phyloP scores from a whole-genome alignment of 1,139 yeast genomes.

The Yamadazyma pseudoaaseri region DNA sequence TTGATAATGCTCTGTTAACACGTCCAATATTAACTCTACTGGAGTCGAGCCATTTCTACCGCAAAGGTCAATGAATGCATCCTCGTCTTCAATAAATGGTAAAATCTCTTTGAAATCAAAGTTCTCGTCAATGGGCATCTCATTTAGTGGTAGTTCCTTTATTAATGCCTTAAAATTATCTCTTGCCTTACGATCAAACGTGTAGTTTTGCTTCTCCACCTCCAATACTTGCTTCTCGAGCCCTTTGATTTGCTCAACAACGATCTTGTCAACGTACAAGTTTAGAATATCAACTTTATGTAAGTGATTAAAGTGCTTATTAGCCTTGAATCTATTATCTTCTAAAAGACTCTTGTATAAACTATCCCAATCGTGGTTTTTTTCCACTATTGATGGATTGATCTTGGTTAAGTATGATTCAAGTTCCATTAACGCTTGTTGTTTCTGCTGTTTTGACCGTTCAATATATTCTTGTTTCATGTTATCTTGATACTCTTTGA shows the following conservation, averaged over 20 bases:
- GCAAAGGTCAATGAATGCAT: conserved; percentile 57
- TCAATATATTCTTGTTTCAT: conserved; percentile 41
- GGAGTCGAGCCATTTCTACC: conserved; percentile 84
- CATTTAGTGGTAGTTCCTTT: conserved; percentile 35
- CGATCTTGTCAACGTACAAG: conserved; percentile 50
- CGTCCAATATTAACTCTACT: conserved; percentile 75
- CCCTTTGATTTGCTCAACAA: conserved; percentile 31
- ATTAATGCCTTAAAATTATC: conserved; percentile 54
- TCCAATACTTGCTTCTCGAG: conserved; percentile 36
- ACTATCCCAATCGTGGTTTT: conserved; percentile 44
- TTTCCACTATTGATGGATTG: conserved; percentile 29
- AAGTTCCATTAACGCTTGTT: conserved; percentile 53
- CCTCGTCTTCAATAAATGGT: conserved; percentile 52
- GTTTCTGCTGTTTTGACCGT: conserved; percentile 27
- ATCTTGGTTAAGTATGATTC: conserved; percentile 44
- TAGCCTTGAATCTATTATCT: conserved; percentile 57
- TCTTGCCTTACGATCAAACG: conserved; percentile 66
- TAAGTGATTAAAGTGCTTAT: conserved; percentile 54
- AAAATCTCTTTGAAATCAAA: conserved; percentile 62
- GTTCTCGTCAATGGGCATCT: conserved; percentile 48
- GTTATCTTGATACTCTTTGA: conserved; percentile 44
- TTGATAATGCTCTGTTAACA: conserved; percentile 62
- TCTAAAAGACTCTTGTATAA: conserved; percentile 36
- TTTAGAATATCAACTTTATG: conserved; percentile 60
- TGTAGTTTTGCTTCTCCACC: conserved; percentile 40